These are phyloP conservation scores for Tremellales sp. DNA, from an alignment of 1,284 basidiomycete species.

Conservation along the genomic window DNA sequence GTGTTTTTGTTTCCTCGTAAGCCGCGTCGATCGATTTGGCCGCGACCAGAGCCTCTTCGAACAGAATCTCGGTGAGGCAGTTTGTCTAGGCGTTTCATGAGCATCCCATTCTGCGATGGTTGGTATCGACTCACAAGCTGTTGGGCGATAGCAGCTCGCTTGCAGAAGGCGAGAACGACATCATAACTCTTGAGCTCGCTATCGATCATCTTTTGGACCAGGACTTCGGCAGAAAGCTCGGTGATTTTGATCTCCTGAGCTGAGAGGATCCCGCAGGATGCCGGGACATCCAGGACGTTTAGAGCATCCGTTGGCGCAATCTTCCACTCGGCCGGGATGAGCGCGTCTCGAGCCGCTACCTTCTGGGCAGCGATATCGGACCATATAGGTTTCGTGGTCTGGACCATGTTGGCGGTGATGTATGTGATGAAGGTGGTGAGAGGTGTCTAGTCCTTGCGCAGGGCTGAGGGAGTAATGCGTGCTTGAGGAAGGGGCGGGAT, in stretches of 20 bases:
- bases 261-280: slow-evolving; percentile 59
- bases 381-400: slow-evolving; percentile 49
- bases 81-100: slow-evolving; percentile 34
- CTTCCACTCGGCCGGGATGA: slow-evolving; percentile 62
- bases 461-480: too few relatives aligned
- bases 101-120: not conserved
- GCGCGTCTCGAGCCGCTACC: slow-evolving; percentile 53
- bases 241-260: slow-evolving; percentile 65
- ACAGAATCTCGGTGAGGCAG: slow-evolving; percentile 51
- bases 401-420: not conserved
- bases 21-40: slow-evolving; percentile 49
- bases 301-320: slow-evolving; percentile 46
- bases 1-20: slow-evolving; percentile 41
- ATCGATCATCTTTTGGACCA: slow-evolving; percentile 27
- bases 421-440: not conserved
- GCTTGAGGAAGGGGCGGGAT: too few relatives aligned
- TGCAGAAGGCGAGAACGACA: slow-evolving; percentile 60
- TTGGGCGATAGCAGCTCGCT: slow-evolving; percentile 74
- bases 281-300: slow-evolving; percentile 59
- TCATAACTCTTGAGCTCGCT: slow-evolving; percentile 27
- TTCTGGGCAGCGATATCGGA: slow-evolving; percentile 55
- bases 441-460: not conserved
- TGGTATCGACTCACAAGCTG: slow-evolving; percentile 63
- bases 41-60: slow-evolving; percentile 47
- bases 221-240: slow-evolving; percentile 42